These are phyloP conservation scores for Fonsecaea pedrosoi DNA, from an alignment of 2,329 filamentous ascomycete genomes.

Conservation along the genomic window DNA sequence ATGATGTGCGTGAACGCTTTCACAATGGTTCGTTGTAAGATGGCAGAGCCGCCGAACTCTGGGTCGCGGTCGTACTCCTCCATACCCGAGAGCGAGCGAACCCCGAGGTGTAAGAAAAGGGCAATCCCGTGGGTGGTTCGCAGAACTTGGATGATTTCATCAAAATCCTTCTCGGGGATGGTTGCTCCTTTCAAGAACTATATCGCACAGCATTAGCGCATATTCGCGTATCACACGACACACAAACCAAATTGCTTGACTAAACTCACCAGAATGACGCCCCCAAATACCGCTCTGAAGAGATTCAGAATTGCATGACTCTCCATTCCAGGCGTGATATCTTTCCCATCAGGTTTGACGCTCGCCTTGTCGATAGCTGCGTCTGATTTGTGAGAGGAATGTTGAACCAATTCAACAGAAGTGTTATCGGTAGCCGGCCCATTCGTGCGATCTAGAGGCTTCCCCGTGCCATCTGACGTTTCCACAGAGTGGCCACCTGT, in stretches of 20 bases:
- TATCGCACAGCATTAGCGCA: neutral
- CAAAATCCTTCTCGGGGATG: neutral
- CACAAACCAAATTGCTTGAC: neutral
- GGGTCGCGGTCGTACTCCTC: neutral
- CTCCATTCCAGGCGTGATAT: neutral
- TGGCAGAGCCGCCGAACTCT: neutral
- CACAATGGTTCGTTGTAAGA: neutral
- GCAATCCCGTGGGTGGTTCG: neutral
- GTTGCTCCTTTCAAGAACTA: neutral
- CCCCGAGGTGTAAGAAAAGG: neutral
- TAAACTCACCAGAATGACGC: neutral
- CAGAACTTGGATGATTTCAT: neutral
- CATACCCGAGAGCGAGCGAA: neutral
- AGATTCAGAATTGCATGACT: neutral
- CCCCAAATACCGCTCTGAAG: neutral
- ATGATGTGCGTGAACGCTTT: neutral
- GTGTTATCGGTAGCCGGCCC: neutral
- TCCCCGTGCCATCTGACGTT: neutral
- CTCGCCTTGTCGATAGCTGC: neutral
- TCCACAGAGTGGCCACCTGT: neutral
- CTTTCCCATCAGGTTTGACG: neutral
- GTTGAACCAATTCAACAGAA: neutral
- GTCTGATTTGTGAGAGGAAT: neutral
- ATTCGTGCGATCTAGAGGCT: neutral
- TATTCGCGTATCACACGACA: neutral